Evolutionary conservation across 768 basidiomycete species (phyloP), one percentile per base, ranked within the genome.

Genomic region (Rhizopogon roseolus): DNA sequence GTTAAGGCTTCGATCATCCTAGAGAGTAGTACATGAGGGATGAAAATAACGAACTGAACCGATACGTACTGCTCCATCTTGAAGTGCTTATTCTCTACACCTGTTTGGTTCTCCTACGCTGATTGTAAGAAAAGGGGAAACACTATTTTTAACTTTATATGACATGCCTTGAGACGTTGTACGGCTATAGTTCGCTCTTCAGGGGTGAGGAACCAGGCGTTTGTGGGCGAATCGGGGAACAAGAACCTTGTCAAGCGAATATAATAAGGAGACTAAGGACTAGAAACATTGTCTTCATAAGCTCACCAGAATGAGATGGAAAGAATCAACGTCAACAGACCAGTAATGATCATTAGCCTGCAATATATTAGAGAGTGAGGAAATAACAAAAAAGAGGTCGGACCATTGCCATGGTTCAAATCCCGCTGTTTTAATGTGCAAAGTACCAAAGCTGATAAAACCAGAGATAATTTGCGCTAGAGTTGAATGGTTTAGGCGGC

Each of bases 341-440:
- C 84, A 2, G 83, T 85, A 49, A 85, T 84, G 45, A 84, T 73
- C 83, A 85, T 84, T 11, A 85, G 71, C 83, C 82, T 70, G 32
- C 13, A 32, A 41, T 43, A 9, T 19, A 38, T 53, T 16, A 50
- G 22, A 37, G 11, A 34, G 36, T 29, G 27, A 9, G 32, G 22
- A 39, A 13, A 3, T 8, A 22, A 34, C 0, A 52, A 53, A 48
- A 16, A 37, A 49, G 16, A 53, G 42, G 43, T 57, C 60, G 8
- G 50, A 71, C 84, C 85, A 87, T 72, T 86, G 84, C 85, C 85
- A 87, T 0, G 85, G 84, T 54, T 80, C 76, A 49, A 86, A 80
- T 1, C 65, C 60, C 10, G 55, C 57, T 0, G 81, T 81, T 50
- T 78, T 69, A 57, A 84, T 84, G 53, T 85, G 84, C 39, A 84